Evolutionary conservation across 2,329 filamentous ascomycete genomes (phyloP).

Genomic region (Metarhizium brunneum): DNA sequence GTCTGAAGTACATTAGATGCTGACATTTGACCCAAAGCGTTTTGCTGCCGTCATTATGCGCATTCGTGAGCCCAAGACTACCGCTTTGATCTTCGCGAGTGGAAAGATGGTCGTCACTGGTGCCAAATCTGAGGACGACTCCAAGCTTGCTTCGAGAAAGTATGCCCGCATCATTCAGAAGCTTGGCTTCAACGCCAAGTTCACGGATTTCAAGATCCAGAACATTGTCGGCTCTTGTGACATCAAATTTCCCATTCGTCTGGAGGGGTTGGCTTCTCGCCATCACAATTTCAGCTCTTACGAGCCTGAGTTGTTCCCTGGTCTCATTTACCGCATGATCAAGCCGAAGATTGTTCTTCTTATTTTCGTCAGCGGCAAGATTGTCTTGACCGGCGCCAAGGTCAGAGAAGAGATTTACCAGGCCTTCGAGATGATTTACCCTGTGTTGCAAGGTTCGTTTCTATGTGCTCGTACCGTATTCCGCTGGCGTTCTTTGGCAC

Average conservation of each 20-base stretch:
- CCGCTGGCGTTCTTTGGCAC: not conserved
- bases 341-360: conserved; percentile 98
- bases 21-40: conserved; percentile 49
- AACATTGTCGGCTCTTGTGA: conserved; percentile 99
- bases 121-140: conserved; percentile 96
- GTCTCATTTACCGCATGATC: conserved; percentile 99
- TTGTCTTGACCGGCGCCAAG: conserved; percentile 94
- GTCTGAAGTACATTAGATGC: not conserved
- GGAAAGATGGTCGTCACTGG: conserved; percentile 99
- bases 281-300: conserved; percentile 99
- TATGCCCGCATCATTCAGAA: conserved; percentile 99
- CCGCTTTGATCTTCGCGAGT: conserved; percentile 92
- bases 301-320: conserved; percentile 95
- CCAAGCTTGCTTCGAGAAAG: conserved; percentile 92
- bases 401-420: conserved; percentile 97
- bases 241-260: conserved; percentile 97
- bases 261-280: conserved; percentile 89
- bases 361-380: conserved; percentile 98
- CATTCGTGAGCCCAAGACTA: conserved; percentile 98
- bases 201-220: conserved; percentile 99
- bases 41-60: conserved; percentile 99
- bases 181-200: conserved; percentile 98
- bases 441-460: conserved; percentile 72
- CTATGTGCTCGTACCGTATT: not conserved
- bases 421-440: conserved; percentile 95